Conservation (phyloP, 441 rosid genomes). For the Corymbia calophylla region DNA sequence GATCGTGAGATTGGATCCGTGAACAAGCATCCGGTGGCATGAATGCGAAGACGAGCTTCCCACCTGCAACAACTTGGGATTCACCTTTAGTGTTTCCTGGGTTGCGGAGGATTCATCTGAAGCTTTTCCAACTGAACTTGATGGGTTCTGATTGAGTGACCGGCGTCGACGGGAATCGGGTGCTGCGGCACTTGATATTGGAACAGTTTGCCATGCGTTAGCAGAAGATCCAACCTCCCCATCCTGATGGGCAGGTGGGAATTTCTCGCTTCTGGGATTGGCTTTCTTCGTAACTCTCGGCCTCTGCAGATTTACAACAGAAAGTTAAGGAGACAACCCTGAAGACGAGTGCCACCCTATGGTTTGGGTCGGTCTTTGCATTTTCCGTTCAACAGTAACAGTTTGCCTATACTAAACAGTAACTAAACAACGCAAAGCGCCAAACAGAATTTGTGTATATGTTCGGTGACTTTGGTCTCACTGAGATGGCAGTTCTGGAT, state of each 20-base stretch:
- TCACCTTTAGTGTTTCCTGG: neutral
- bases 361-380: neutral
- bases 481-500: neutral
- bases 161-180: neutral
- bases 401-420: neutral
- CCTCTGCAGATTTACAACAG: conserved; percentile 34
- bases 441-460: neutral
- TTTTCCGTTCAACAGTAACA: neutral
- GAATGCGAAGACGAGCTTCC: neutral
- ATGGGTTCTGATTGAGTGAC: neutral
- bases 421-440: neutral
- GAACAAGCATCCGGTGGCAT: neutral
- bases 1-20: neutral
- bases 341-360: neutral
- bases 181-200: neutral
- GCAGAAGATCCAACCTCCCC: conserved; percentile 52
- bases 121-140: neutral
- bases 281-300: conserved; percentile 56
- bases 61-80: neutral
- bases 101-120: neutral
- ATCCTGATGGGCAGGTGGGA: conserved; percentile 95
- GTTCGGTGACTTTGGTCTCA: neutral
- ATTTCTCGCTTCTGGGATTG: conserved; percentile 86
- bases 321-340: neutral
- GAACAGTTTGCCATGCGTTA: neutral